Base-by-base conservation (phyloP, 306 rosid species). In the Trifolium pratense region DNA sequence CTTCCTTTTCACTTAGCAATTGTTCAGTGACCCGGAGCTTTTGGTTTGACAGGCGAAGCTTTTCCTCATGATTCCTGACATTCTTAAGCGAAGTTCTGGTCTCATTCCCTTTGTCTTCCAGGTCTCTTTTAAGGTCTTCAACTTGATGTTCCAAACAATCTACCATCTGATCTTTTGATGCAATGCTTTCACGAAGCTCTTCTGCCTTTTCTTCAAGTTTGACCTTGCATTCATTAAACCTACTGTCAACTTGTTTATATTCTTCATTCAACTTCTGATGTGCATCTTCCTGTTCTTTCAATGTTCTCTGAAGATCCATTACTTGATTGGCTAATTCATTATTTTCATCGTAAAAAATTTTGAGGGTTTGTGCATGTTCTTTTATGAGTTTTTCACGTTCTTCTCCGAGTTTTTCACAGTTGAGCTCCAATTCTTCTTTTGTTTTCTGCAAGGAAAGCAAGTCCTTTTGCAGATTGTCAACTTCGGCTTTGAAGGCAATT, bases 11-110 rank as follows among this genome's bases (percentile, higher is more conserved):
- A 17, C 84, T 40, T 70, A 91, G 78, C 74, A 87, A 58, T 73
- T 94, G 99, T 62, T 94, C 97, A 16, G 98, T 91, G 51, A 88
- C 89, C 72, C 92, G 89, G 66, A 94, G 95, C 89, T 94, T 91
- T 90, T 89, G 99, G 91, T 83, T 89, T 62, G 97, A 91, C 71
- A 91, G 85, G 16, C 99, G 97, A 83, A 88, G 96, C 89, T 86
- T 87, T 49, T 89, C 93, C 82, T 94, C 97, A 15, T 84, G 82
- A 18, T 64, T 87, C 55, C 87, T 80, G 57, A 84, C 83, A n/a
- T 80, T 85, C 9, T 94, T 91, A 8, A 83, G 80, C 80, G 68
- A 75, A 63, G 80, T 78, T 57, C 77, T n/a, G 49, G 81, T 82
- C 74, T 88, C 94, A 49, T 91, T 89, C 67, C 74, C 82, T 57